phyloP scores from a whole-genome alignment of 1,139 yeast genomes.

The Taphrina pruni region DNA sequence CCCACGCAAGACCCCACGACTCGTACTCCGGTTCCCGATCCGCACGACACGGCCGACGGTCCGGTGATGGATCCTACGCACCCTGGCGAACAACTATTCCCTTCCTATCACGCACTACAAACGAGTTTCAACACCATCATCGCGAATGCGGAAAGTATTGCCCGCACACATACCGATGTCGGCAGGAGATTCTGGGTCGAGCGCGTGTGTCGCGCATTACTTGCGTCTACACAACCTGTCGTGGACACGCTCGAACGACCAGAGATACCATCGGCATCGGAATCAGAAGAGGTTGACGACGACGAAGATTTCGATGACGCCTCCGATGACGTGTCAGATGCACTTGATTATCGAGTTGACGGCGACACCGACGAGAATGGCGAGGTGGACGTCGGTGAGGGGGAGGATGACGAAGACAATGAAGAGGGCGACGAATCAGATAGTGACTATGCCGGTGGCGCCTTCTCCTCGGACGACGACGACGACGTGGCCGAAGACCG shows the following conservation, averaged over 20 bases:
- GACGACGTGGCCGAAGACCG: constrained; percentile 29
- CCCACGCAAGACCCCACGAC: background rate
- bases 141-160: constrained; percentile 4
- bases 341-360: constrained; percentile 4
- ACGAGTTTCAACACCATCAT: constrained; percentile 21
- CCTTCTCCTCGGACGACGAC: constrained; percentile 6
- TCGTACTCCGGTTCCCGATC: constrained; percentile 2
- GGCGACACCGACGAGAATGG: background rate
- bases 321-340: constrained; percentile 22
- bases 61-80: background rate
- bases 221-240: background rate
- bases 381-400: constrained; percentile 11
- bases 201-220: constrained; percentile 15
- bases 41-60: background rate
- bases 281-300: background rate
- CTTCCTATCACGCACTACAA: background rate
- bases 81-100: background rate
- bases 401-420: constrained; percentile 22
- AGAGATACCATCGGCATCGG: background rate
- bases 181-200: constrained; percentile 20
- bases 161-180: constrained; percentile 1
- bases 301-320: background rate
- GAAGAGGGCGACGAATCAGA: constrained; percentile 16
- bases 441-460: constrained; percentile 15
- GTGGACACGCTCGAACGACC: constrained; percentile 5